Base-by-base conservation (phyloP, 257 asterid genomes). In the Thymus quinquecostatus region DNA sequence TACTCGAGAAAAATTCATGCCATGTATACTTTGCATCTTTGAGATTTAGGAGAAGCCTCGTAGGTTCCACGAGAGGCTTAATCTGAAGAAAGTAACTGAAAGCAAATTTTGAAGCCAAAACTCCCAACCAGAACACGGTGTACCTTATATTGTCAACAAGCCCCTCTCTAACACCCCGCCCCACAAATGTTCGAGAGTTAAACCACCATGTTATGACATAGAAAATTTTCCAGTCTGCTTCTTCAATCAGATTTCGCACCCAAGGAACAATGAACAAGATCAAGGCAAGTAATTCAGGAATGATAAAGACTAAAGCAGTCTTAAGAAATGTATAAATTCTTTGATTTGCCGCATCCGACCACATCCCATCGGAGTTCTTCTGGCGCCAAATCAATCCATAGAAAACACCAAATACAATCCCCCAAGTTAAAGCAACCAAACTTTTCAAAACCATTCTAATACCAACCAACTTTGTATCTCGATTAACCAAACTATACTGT, bases 111-210 rank as follows among this genome's bases (percentile, higher is more conserved):
- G 97, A 81, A 69, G 80, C 82, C 84, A 93, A 43, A 27, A 86
- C 91, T 0, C 48, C 66, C 70, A 91, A 69, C 98, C 98, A 93
- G 79, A 93, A 93, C 45, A 85, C 1, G 2, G 89, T 72, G 82
- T 91, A 93, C 83, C 73, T 91, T 27, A 93, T 21, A 78, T 91
- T 91, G 81, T 83, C 87, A 43, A 93, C n/a, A 29, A 93, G 90
- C 67, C 98, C 98, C 79, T 93, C 98, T 76, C 97, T 81, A 11
- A 91, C 85, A 56, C 97, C 98, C 28, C 98, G 82, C 33, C 97
- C 98, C 43, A 93, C 98, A 66, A 86, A 93, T 10, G 84, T 65
- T 32, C 96, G 82, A 64, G 87, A 84, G 34, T 91, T 81, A 75
- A 89, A 93, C 98, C 98, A 93, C 98, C 98, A 93, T 27, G 94